Evolutionary conservation across 2,329 filamentous ascomycete genomes (phyloP).

Genomic region (Diaporthe sp.): DNA sequence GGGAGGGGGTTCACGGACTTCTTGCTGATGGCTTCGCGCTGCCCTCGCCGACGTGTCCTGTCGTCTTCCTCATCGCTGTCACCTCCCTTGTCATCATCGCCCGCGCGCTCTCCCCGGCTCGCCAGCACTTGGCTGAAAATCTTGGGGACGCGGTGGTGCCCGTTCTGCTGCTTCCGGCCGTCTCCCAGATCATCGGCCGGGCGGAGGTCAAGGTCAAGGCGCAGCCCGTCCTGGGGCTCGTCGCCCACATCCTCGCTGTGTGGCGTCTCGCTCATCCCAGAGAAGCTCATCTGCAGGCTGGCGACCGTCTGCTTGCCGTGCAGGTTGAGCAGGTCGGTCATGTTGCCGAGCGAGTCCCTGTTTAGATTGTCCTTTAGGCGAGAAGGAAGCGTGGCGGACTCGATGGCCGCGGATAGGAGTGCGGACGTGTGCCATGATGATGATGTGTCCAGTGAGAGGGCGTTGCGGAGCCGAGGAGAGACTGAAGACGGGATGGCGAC

Average conservation of each 20-base stretch:
- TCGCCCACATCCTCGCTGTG: constrained; percentile 44
- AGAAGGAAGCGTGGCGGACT: constrained; percentile 83
- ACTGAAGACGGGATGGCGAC: constrained; percentile 73
- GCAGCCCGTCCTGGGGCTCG: constrained; percentile 46
- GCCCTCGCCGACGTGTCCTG: constrained; percentile 45
- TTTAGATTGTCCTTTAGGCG: constrained; percentile 69
- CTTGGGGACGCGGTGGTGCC: constrained; percentile 44
- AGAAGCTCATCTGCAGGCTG: constrained; percentile 77
- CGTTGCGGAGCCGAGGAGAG: constrained; percentile 57
- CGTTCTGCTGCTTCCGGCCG: constrained; percentile 42
- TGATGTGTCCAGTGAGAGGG: constrained; percentile 70
- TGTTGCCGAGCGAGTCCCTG: constrained; percentile 69
- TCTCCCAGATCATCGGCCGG: constrained; percentile 55
- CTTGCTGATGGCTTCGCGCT: constrained; percentile 49
- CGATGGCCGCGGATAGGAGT: constrained; percentile 81
- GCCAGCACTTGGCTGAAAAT: constrained; percentile 60
- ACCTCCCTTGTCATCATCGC: constrained; percentile 45
- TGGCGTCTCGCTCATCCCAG: constrained; percentile 51
- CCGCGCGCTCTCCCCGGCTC: constrained; percentile 50
- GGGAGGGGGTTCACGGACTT: not conserved
- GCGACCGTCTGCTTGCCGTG: constrained; percentile 86
- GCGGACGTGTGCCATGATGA: constrained; percentile 88
- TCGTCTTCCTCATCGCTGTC: constrained; percentile 47
- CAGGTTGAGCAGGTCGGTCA: constrained; percentile 78
- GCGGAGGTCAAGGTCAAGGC: constrained; percentile 58